phyloP scores from a whole-genome alignment of 1,139 yeast genomes.

The Saccharomycopsis hybrid region DNA sequence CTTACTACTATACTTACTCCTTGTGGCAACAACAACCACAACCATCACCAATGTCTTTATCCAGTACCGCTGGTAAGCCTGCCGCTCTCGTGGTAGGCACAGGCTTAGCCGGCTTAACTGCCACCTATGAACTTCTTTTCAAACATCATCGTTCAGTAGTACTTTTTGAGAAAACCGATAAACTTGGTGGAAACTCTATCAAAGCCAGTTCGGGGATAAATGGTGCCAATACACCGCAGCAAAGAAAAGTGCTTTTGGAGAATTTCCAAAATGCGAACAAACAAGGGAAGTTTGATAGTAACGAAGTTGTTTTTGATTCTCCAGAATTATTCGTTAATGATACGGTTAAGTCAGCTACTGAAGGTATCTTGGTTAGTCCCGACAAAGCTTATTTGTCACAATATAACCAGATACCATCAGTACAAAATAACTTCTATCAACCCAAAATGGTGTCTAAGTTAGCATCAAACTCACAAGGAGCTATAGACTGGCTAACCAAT shows the following conservation, averaged over 20 bases:
- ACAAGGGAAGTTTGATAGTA: too few species aligned
- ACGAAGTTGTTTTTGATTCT: conserved; percentile 3
- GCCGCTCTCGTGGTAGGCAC: conserved; percentile 58
- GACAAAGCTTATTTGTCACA: conserved; percentile 30
- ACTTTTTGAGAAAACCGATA: conserved; percentile 54
- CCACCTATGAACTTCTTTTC: conserved; percentile 58
- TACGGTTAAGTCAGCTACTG: conserved; percentile 55
- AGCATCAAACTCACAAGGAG: conserved; percentile 40
- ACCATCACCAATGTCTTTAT: too few species aligned
- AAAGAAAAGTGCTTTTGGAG: not conserved
- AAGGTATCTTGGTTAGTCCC: conserved; percentile 48
- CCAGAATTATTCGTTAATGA: conserved; percentile 50
- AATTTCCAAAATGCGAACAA: too few species aligned
- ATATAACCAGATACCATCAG: not conserved
- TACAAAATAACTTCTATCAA: not conserved
- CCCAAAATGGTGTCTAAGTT: not conserved
- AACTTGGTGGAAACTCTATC: conserved; percentile 70
- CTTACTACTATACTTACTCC: too few species aligned
- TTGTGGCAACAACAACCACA: too few species aligned
- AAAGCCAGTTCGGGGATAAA: conserved; percentile 81
- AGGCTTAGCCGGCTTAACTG: conserved; percentile 70
- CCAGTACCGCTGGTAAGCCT: not conserved
- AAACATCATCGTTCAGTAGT: conserved; percentile 41
- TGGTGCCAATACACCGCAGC: conserved; percentile 49
- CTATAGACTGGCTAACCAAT: conserved; percentile 66